Base-by-base conservation (phyloP, 257 asterid genomes). In the Eustoma russellianum region DNA sequence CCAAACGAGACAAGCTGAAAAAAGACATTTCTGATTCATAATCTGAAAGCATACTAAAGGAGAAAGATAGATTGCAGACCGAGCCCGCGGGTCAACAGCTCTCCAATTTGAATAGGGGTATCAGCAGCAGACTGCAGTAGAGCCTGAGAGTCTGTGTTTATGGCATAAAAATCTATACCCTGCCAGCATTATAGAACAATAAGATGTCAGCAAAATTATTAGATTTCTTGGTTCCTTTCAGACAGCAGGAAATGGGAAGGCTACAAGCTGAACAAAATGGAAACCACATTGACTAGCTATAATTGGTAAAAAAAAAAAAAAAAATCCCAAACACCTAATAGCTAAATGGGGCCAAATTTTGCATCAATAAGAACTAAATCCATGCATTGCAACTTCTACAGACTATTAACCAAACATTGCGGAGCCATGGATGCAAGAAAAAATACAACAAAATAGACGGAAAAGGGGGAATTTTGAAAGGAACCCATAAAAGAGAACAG, bases 161-260 rank as follows among this genome's bases (percentile, higher is more conserved):
- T 55, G 60, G 99, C 94, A 61, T 81, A 88, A 70, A 92, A 92
- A 72, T 92, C 97, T 69, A 92, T 97, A 72, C 99, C 97, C 99
- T 92, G 69, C 18, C 24, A 50, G 61, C 35, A 66, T 46, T 52
- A 58, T 33, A 13, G 46, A 64, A 50, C 33, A 59, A 0, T 34
- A 50, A 17, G 17, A 56, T 49, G 53, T 64, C 66, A 38, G 43
- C 43, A 38, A 38, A 38, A 3, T 0, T 38, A 7, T 5, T 7
- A 8, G 12, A 8, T 38, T 38, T 9, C 43, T 38, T 38, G 43
- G 12, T 7, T 38, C 43, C 12, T 9, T 38, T 38, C 9, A 11
- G 7, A 38, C 9, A 11, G 5, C 12, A 11, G 12, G 12, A 38
- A 38, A 38, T 38, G 43, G 12, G 12, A 38, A 38, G 43, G 43